Conservation (phyloP, 1,139 yeast genomes). For the Hyphopichia khmerensis region DNA sequence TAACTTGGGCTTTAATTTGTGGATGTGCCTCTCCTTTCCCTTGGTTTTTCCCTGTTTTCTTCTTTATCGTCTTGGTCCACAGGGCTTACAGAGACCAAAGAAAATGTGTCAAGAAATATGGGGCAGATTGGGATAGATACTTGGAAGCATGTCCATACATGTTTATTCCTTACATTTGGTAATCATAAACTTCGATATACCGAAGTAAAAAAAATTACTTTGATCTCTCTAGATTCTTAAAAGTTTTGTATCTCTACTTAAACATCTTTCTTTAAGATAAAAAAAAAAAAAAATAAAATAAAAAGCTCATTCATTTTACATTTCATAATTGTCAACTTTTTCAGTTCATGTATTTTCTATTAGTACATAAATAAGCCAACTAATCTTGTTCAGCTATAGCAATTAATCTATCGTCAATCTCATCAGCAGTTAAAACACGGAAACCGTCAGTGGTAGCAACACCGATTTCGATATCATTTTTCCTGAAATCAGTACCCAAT, state of each 20-base stretch:
- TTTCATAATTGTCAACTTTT: no score
- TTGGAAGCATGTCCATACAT: conserved; percentile 85
- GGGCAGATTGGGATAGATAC: conserved; percentile 90
- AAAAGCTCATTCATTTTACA: no score
- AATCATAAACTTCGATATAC: conserved; percentile 9
- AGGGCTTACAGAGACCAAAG: conserved; percentile 84
- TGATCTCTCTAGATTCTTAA: no score
- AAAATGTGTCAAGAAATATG: conserved; percentile 84
- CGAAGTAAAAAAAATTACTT: no score
- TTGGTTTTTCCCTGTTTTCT: conserved; percentile 93
- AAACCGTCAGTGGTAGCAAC: conserved; percentile 75
- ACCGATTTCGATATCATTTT: conserved; percentile 90
- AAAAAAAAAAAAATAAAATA: no score
- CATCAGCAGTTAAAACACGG: conserved; percentile 72
- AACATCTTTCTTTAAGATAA: no score
- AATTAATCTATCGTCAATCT: conserved; percentile 90
- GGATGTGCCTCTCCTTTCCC: conserved; percentile 88
- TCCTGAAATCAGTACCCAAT: conserved; percentile 88
- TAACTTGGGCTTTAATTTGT: conserved; percentile 90
- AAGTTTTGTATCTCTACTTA: no score
- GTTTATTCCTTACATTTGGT: conserved; percentile 85
- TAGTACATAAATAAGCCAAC: neutral
- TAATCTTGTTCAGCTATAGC: conserved; percentile 96
- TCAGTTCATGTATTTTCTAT: neutral
- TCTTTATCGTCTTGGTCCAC: conserved; percentile 81